These are phyloP conservation scores for Melaleuca quinquenervia DNA, from an alignment of 345 rosid genomes.

Conservation along the genomic window DNA sequence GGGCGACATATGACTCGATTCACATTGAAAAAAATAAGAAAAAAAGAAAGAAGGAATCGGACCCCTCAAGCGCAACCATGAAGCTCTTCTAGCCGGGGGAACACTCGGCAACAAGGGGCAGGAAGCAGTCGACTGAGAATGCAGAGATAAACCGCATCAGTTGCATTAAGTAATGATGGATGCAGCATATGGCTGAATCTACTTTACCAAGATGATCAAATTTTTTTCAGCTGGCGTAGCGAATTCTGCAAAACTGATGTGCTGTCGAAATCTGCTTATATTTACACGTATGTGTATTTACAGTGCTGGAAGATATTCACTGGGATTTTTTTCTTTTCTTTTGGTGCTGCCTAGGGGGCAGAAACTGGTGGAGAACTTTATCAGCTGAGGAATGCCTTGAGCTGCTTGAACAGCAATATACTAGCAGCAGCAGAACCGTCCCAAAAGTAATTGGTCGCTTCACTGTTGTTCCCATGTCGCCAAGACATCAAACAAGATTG, in stretches of 20 bases:
- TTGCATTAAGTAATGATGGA: background rate
- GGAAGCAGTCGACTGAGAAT: background rate
- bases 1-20: background rate
- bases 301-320: conserved; percentile 4
- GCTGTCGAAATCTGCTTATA: background rate
- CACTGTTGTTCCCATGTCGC: background rate
- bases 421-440: background rate
- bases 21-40: background rate
- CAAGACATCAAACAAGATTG: background rate
- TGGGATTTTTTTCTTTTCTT: background rate
- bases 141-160: background rate
- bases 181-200: background rate
- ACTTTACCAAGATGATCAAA: too few species aligned
- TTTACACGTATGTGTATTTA: conserved; percentile 26
- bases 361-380: background rate
- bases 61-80: background rate
- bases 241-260: background rate
- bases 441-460: background rate
- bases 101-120: background rate
- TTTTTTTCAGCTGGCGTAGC: background rate
- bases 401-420: background rate
- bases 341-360: too few species aligned
- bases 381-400: background rate
- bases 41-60: background rate
- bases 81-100: background rate